Percentiles rank a stretch among this genome's conserved stretches.
Conservation (phyloP, 2,329 filamentous ascomycete genomes). For the Cladosporium colombiae region DNA sequence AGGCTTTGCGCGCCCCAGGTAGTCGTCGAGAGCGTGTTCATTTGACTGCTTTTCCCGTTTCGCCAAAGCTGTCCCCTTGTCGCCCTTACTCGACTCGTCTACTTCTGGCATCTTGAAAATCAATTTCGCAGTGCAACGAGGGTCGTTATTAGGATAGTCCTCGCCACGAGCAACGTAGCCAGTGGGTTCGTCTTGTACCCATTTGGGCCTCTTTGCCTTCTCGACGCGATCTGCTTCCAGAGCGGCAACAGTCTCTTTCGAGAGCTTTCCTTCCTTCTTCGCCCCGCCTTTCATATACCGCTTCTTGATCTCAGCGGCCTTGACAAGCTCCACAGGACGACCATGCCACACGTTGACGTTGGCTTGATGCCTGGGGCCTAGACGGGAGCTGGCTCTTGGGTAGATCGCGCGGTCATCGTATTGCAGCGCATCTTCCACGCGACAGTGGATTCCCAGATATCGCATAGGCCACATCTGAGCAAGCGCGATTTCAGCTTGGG, state of each 20-base stretch:
- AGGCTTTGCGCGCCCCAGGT: conserved; percentile 69
- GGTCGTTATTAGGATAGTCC: conserved; percentile 71
- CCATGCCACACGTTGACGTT: conserved; percentile 83
- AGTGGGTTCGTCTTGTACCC: conserved; percentile 86
- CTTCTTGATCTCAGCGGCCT: conserved; percentile 82
- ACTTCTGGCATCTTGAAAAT: conserved; percentile 68
- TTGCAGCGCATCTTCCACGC: conserved; percentile 91
- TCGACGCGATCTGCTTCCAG: conserved; percentile 79
- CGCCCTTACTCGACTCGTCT: conserved; percentile 27
- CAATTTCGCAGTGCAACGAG: conserved; percentile 71
- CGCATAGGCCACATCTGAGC: conserved; percentile 95
- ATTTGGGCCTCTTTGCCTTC: conserved; percentile 82
- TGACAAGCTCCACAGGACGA: conserved; percentile 84
- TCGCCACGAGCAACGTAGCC: conserved; percentile 85
- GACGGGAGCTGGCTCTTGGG: conserved; percentile 86
- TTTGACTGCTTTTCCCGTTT: conserved; percentile 31
- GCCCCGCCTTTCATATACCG: conserved; percentile 64
- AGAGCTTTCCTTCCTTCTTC: conserved; percentile 74
- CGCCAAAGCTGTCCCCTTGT: conserved; percentile 45
- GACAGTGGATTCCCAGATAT: conserved; percentile 93
- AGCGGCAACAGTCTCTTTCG: conserved; percentile 76
- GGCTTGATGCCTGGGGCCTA: conserved; percentile 90
- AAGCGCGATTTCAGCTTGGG: conserved; percentile 85
- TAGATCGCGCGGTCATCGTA: conserved; percentile 94
- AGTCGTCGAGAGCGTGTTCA: conserved; percentile 61